Conservation (phyloP, 768 basidiomycete genomes). For the Lepiota subincarnata region DNA sequence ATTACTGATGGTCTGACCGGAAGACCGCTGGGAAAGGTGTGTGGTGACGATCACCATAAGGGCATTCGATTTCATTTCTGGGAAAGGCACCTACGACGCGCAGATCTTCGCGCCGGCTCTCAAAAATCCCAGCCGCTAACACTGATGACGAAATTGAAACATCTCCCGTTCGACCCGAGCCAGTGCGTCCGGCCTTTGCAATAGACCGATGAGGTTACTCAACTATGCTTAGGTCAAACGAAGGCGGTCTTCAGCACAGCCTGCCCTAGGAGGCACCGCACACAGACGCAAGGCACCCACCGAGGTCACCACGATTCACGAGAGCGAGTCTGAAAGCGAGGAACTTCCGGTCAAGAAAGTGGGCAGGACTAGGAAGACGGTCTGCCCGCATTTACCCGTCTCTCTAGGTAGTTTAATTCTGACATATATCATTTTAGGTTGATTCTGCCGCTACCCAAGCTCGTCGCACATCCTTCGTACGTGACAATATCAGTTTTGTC, state of each 20-base stretch:
- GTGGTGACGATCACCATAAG: constrained; percentile 1
- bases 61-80: neutral
- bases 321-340: constrained; percentile 75
- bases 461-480: constrained; percentile 44
- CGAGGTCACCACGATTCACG: constrained; percentile 54
- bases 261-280: constrained; percentile 51
- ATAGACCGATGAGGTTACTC: neutral
- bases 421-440: constrained; percentile 26
- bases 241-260: constrained; percentile 76
- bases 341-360: constrained; percentile 57
- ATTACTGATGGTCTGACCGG: constrained; percentile 84
- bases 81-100: constrained; percentile 29
- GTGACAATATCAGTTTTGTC: neutral
- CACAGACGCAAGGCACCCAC: constrained; percentile 30
- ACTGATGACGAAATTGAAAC: constrained; percentile 33
- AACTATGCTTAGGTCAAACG: constrained; percentile 46
- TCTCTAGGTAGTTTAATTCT: neutral
- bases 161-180: constrained; percentile 43
- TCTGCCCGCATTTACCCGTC: constrained; percentile 25
- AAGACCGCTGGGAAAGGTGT: constrained; percentile 54
- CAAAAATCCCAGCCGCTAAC: constrained; percentile 44
- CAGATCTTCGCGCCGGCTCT: constrained; percentile 62
- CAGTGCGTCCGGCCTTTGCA: constrained; percentile 38
- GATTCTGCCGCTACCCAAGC: constrained; percentile 48
- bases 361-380: constrained; percentile 55